phyloP scores from a whole-genome alignment of 495 filamentous ascomycete species.

The Aspergillus avenaceus region DNA sequence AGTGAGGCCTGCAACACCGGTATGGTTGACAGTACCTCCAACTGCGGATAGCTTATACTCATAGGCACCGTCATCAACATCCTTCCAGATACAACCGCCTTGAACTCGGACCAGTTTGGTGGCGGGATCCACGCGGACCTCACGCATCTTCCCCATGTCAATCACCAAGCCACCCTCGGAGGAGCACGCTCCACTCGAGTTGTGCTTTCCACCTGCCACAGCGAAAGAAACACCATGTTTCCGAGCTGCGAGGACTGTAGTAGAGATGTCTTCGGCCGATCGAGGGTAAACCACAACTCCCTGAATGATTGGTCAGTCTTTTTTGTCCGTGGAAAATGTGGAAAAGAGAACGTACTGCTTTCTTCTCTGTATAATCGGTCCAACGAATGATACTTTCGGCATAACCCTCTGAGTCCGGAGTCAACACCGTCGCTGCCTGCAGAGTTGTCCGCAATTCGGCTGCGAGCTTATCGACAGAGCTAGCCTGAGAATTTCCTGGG shows the following conservation, averaged over 20 bases:
- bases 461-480: slow-evolving; percentile 26
- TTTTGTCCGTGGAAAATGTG: neutral
- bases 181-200: slow-evolving; percentile 12
- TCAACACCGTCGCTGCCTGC: neutral
- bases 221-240: slow-evolving; percentile 14
- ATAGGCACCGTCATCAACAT: slow-evolving; percentile 43
- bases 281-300: neutral
- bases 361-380: slow-evolving; percentile 15
- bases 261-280: neutral
- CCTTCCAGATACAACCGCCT: slow-evolving; percentile 47
- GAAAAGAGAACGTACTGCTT: slow-evolving; percentile 9
- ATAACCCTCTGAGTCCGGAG: slow-evolving; percentile 11
- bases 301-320: too few relatives aligned
- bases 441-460: neutral
- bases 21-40: slow-evolving; percentile 47
- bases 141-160: slow-evolving; percentile 40
- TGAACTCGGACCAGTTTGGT: slow-evolving; percentile 36
- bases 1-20: slow-evolving; percentile 47
- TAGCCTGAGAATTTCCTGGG: neutral
- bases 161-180: slow-evolving; percentile 42
- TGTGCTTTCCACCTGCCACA: slow-evolving; percentile 13
- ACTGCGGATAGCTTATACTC: slow-evolving; percentile 47
- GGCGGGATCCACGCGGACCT: slow-evolving; percentile 37
- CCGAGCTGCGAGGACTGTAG: neutral
- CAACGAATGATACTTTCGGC: slow-evolving; percentile 12